A percentile compares a stretch with the other conserved stretches of the same genome.
These are phyloP conservation scores for Magnaporthiopsis poae DNA, from an alignment of 2,329 filamentous ascomycete genomes.

Conservation along the genomic window DNA sequence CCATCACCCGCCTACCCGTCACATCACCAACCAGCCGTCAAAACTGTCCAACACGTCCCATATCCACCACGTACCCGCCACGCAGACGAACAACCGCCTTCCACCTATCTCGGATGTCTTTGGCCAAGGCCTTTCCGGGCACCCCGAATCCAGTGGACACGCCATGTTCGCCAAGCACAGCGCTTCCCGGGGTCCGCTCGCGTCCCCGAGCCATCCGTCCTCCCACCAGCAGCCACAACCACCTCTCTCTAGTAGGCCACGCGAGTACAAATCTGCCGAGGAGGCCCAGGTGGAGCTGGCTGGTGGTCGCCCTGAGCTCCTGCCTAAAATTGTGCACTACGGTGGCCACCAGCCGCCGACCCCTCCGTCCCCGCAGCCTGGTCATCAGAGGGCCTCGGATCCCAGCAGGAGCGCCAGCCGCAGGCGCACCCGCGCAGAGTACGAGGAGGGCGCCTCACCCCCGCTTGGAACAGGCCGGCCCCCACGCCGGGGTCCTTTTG, in stretches of 20 bases:
- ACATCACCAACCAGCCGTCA: slow-evolving; percentile 71
- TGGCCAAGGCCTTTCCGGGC: slow-evolving; percentile 61
- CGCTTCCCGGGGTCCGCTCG: slow-evolving; percentile 54
- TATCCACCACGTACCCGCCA: slow-evolving; percentile 80
- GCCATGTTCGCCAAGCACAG: slow-evolving; percentile 51
- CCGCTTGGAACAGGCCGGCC: slow-evolving; percentile 67
- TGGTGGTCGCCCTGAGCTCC: slow-evolving; percentile 80
- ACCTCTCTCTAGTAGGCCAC: slow-evolving; percentile 52
- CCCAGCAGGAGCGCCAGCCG: slow-evolving; percentile 52
- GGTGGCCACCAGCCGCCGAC: slow-evolving; percentile 87
- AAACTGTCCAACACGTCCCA: slow-evolving; percentile 76
- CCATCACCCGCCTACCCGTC: slow-evolving; percentile 64
- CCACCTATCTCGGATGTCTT: slow-evolving; percentile 94
- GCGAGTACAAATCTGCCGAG: slow-evolving; percentile 91
- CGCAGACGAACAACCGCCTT: slow-evolving; percentile 81
- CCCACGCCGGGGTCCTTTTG: slow-evolving; percentile 60
- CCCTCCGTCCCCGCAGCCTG: slow-evolving; percentile 67
- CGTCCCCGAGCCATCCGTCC: slow-evolving; percentile 64
- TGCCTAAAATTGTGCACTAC: slow-evolving; percentile 92
- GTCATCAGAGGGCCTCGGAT: slow-evolving; percentile 30
- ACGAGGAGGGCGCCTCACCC: slow-evolving; percentile 83
- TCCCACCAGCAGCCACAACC: slow-evolving; percentile 28
- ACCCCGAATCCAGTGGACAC: slow-evolving; percentile 44
- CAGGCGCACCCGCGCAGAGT: slow-evolving; percentile 76
- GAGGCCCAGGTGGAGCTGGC: slow-evolving; percentile 85